phyloP scores from a whole-genome alignment of 2,329 filamentous ascomycete genomes.

The Nakataea oryzae region DNA sequence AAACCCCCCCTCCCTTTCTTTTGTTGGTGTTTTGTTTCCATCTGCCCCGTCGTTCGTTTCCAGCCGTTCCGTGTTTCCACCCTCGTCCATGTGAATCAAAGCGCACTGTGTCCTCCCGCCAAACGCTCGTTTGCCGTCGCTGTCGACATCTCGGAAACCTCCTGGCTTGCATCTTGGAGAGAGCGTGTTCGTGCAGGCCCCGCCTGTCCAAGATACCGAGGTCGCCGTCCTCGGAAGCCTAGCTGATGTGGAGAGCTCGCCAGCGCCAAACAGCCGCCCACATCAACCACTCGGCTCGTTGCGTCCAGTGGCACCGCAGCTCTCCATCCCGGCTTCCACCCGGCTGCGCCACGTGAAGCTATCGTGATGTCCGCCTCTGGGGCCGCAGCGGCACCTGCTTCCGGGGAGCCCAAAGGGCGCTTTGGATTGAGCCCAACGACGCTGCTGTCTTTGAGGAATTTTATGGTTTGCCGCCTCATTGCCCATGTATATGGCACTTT shows the following conservation, averaged over 20 bases:
- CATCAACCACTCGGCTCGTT: not conserved
- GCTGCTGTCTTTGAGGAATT: slow-evolving; percentile 1
- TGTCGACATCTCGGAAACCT: not conserved
- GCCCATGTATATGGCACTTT: not conserved
- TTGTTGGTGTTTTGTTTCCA: not conserved
- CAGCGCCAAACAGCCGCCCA: too few relatives aligned
- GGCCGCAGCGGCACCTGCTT: too few relatives aligned
- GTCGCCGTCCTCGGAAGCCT: not conserved
- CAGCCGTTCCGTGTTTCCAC: not conserved
- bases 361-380: not conserved
- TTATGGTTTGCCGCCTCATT: not conserved
- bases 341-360: not conserved
- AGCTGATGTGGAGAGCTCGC: too few relatives aligned
- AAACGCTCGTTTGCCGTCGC: too few relatives aligned
- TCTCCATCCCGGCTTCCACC: not conserved
- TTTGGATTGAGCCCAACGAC: slow-evolving; percentile 1
- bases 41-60: not conserved
- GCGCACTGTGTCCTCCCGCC: not conserved
- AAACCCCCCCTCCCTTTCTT: not conserved
- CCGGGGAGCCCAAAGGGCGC: not conserved
- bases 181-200: not conserved
- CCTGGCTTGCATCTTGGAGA: not conserved
- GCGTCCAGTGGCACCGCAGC: too few relatives aligned
- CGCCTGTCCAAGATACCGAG: not conserved
- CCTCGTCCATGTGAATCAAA: not conserved